Conservation (phyloP, 179 eudicot species). For the Beta lomatogona region DNA sequence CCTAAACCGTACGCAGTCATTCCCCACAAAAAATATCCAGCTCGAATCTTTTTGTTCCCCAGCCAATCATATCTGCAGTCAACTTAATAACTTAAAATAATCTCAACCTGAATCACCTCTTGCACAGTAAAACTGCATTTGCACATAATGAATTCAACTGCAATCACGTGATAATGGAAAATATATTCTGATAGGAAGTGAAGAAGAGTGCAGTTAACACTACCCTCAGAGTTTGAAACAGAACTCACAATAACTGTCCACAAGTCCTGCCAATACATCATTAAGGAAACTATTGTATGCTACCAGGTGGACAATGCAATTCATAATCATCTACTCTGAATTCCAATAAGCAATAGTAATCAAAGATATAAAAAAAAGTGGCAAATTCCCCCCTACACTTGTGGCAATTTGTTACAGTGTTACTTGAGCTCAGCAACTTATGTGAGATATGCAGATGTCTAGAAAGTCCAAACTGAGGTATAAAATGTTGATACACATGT, state of each 20-base stretch:
- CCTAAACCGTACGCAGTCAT: constrained; percentile 93
- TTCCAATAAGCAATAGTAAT: not conserved
- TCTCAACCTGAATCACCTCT: not conserved
- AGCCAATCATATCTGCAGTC: constrained; percentile 92
- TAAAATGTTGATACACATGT: not conserved
- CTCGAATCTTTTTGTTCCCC: constrained; percentile 67
- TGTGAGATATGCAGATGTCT: not conserved
- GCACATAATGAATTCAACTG: not conserved
- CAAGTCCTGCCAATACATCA: not conserved
- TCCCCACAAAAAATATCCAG: constrained; percentile 92
- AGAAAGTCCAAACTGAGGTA: no score
- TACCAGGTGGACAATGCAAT: not conserved
- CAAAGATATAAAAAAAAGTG: not conserved
- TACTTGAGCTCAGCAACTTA: not conserved
- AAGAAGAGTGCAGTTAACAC: not conserved
- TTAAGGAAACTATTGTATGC: not conserved
- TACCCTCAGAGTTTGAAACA: not conserved
- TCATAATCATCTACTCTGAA: no score
- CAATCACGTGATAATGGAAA: not conserved
- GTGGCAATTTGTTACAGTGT: not conserved
- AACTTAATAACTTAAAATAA: not conserved
- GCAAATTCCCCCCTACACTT: no score
- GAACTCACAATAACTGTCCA: not conserved
- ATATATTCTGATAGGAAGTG: not conserved
- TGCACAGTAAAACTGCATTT: not conserved